These are phyloP conservation scores for Paralagenidium karlingii DNA, from an alignment of 352 stramenopile genomes.

Conservation along the genomic window DNA sequence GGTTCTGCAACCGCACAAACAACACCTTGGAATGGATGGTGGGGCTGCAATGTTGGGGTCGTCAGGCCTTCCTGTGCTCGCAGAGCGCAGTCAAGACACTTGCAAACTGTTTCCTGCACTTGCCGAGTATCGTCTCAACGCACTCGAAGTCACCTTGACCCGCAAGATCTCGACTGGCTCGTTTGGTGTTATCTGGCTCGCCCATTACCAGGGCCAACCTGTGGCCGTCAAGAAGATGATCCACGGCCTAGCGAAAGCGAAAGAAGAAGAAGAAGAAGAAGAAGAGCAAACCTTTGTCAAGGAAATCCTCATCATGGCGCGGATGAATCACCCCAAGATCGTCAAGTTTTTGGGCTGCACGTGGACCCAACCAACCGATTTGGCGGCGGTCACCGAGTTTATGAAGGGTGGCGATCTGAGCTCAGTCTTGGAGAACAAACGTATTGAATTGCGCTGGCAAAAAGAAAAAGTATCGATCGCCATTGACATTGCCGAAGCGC, in stretches of 20 bases:
- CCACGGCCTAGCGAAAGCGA: too few species aligned
- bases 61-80: too few species aligned
- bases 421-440: constrained; percentile 11
- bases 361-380: constrained; percentile 33
- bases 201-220: constrained; percentile 76
- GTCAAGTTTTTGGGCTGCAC: constrained; percentile 67
- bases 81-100: too few species aligned
- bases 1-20: too few species aligned
- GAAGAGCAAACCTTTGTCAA: constrained; percentile 45
- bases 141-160: constrained; percentile 69
- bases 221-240: constrained; percentile 84
- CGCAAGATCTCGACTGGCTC: constrained; percentile 73
- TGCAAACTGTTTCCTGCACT: constrained; percentile 64
- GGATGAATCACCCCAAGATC: constrained; percentile 61
- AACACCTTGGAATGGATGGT: too few species aligned
- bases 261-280: too few species aligned
- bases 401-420: constrained; percentile 58
- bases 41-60: too few species aligned
- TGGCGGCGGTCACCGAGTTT: constrained; percentile 62
- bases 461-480: constrained; percentile 31
- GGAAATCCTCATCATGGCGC: constrained; percentile 73
- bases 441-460: constrained; percentile 52
- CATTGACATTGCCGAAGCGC: constrained; percentile 11
- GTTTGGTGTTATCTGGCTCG: constrained; percentile 75
- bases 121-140: constrained; percentile 53